Evolutionary conservation across 2,329 filamentous ascomycete genomes (phyloP).

Genomic region (Aspergillus bombycis): DNA sequence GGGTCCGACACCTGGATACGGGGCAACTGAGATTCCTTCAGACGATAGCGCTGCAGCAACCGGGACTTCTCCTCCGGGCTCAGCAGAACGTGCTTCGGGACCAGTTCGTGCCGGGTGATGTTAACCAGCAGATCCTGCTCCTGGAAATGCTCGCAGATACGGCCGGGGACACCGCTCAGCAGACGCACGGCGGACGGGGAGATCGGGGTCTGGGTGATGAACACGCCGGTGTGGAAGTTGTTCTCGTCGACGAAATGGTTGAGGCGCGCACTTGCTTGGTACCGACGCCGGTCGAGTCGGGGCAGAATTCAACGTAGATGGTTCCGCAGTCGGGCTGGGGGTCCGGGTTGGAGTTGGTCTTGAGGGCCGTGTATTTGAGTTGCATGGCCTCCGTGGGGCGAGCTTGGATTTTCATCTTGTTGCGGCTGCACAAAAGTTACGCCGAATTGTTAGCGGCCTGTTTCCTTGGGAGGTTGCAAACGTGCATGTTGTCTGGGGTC

Average conservation of each 20-base stretch:
- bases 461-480: constrained; percentile 14
- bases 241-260: constrained; percentile 78
- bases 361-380: constrained; percentile 75
- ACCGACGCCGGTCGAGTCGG: constrained; percentile 72
- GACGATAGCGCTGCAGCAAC: constrained; percentile 82
- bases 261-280: constrained; percentile 88
- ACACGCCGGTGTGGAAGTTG: constrained; percentile 86
- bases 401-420: constrained; percentile 84
- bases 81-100: constrained; percentile 89
- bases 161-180: constrained; percentile 74
- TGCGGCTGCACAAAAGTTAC: constrained; percentile 61
- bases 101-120: constrained; percentile 96
- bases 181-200: constrained; percentile 87
- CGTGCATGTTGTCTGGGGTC: constrained; percentile 8
- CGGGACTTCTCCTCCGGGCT: constrained; percentile 87
- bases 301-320: constrained; percentile 91
- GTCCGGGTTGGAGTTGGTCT: constrained; percentile 69
- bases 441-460: not conserved
- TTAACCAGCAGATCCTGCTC: constrained; percentile 97
- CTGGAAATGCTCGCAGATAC: constrained; percentile 89
- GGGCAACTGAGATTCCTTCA: constrained; percentile 97
- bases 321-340: constrained; percentile 77
- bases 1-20: constrained; percentile 90
- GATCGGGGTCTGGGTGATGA: constrained; percentile 80
- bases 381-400: constrained; percentile 83